Base-by-base conservation (phyloP, 495 filamentous ascomycete genomes). In the Parmelia sp. region DNA sequence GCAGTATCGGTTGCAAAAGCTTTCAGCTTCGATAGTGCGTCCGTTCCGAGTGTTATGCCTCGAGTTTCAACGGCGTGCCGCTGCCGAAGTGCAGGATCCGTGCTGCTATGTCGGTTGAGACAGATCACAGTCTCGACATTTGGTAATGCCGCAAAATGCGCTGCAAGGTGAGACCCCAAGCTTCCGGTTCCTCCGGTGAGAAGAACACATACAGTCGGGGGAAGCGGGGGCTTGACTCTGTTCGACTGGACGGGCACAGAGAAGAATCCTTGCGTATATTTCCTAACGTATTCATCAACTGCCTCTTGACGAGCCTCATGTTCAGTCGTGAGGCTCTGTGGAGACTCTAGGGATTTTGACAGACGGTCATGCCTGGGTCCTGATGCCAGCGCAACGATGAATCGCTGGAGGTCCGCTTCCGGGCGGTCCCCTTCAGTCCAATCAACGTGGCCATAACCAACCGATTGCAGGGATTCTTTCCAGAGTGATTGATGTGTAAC, bases 171-270 rank as follows among this genome's bases (percentile, higher is more conserved):
- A 19, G 73, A 72, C 8, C 82, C 82, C 10, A 84, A 57, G 61
- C 79, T 79, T 0, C 82, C 82, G 0, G 82, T 84, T 14, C 74
- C 80, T 10, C 81, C 80, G 5, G 84, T 86, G 7, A 86, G 68
- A 19, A 86, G 61, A 2, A 86, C 71, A 55, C 65, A 66, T 31
- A 45, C 51, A 14, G 35, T 42, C 36, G 11, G 29, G 29, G 11
- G 40, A 25, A 6, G 21, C 9, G 29, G 33, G 0, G 21, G 15
- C 1, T 44, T 55, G 21, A 19, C 25, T 45, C 5, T n/a, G 23
- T 25, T 4, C 11, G 17, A 7, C 14, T 4, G 39, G 31, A 25
- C 17, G 23, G 67, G 68, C 10, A 58, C 53, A n/a, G 14, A 14
- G 44, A 74, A 76, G 4, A n/a, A n/a, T n/a, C 69, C 73, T 6